A percentile compares a stretch with the other conserved stretches of the same genome.
phyloP scores from a whole-genome alignment of 257 asterid genomes.

The Przewalskia tangutica region DNA sequence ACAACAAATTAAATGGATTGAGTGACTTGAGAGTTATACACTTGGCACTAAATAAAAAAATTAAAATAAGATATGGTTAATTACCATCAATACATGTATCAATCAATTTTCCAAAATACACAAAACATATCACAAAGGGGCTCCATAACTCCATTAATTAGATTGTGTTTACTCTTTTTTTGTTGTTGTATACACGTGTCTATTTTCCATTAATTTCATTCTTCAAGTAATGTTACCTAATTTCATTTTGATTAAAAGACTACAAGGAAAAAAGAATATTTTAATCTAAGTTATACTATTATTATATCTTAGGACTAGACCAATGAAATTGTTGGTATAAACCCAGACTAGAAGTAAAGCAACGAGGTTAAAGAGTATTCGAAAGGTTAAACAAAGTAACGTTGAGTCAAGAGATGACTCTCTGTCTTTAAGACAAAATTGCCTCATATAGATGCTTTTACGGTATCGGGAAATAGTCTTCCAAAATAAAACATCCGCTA shows the following conservation, averaged over 20 bases:
- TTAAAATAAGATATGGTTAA: background rate
- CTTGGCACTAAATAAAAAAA: background rate
- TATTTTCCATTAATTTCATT: background rate
- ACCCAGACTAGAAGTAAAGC: too few relatives aligned
- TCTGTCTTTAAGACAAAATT: too few relatives aligned
- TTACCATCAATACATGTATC: background rate
- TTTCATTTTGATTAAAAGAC: background rate
- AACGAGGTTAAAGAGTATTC: too few relatives aligned
- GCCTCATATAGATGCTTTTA: too few relatives aligned
- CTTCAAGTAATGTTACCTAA: background rate
- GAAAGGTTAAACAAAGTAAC: too few relatives aligned
- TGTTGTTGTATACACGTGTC: background rate
- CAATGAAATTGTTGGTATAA: too few relatives aligned
- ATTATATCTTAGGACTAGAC: background rate
- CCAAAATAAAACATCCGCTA: too few relatives aligned
- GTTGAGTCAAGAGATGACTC: too few relatives aligned
- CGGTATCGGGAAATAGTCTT: too few relatives aligned
- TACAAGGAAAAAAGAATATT: background rate
- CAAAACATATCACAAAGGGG: background rate
- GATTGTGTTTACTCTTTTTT: background rate
- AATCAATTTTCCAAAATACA: background rate
- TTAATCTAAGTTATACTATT: background rate
- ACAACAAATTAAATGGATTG: background rate
- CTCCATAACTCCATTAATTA: background rate
- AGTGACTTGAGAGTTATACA: background rate